These are phyloP conservation scores for Penicillium concentricum DNA, from an alignment of 2,329 filamentous ascomycete species.

Conservation along the genomic window DNA sequence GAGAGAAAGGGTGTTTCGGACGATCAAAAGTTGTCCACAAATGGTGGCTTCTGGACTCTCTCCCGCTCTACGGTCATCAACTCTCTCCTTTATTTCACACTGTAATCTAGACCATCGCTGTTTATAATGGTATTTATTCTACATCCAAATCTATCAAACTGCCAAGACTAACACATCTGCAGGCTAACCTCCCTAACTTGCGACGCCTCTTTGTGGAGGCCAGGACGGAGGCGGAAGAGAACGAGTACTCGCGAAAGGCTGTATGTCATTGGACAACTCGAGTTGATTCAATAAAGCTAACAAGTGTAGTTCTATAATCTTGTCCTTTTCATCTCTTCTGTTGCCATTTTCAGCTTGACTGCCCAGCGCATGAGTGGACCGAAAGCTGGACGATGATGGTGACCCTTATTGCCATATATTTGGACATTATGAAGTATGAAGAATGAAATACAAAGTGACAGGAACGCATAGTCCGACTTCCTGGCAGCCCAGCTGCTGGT, in stretches of 20 bases:
- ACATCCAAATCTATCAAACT: background rate
- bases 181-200: slow-evolving; percentile 75
- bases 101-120: slow-evolving; percentile 2
- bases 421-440: slow-evolving; percentile 6
- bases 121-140: slow-evolving; percentile 20
- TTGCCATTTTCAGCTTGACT: slow-evolving; percentile 89
- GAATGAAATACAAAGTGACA: slow-evolving; percentile 3
- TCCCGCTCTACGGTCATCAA: slow-evolving; percentile 15
- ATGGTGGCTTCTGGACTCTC: slow-evolving; percentile 25
- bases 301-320: slow-evolving; percentile 83
- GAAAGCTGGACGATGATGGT: slow-evolving; percentile 36
- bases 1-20: slow-evolving; percentile 22
- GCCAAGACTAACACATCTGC: slow-evolving; percentile 11
- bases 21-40: slow-evolving; percentile 36
- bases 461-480: background rate
- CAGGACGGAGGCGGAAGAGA: slow-evolving; percentile 87
- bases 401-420: background rate
- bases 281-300: slow-evolving; percentile 6
- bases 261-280: slow-evolving; percentile 53
- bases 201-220: slow-evolving; percentile 94
- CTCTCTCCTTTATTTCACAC: background rate
- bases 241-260: slow-evolving; percentile 88
- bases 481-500: background rate
- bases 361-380: slow-evolving; percentile 73
- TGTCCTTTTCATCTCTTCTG: slow-evolving; percentile 92